Percentiles rank a stretch among this genome's conserved stretches.
phyloP scores from a whole-genome alignment of 306 rosid species.

The Senna tora region DNA sequence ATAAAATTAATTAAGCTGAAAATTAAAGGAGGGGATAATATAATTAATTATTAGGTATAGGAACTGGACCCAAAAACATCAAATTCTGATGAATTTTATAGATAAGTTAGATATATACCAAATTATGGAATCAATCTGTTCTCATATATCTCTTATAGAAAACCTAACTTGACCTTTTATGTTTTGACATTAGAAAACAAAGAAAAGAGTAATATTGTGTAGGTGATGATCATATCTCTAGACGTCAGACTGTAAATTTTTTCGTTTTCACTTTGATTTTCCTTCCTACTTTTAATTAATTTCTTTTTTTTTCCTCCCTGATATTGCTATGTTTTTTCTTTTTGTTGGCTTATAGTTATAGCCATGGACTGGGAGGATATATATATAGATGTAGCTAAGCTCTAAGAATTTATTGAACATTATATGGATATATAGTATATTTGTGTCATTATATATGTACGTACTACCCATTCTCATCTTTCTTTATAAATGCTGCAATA shows the following conservation, averaged over 20 bases:
- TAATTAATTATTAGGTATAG: no score
- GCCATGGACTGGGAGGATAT: neutral
- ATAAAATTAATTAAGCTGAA: no score
- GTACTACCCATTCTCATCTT: neutral
- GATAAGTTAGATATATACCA: neutral
- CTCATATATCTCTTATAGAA: neutral
- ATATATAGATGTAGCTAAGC: neutral
- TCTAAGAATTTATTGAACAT: neutral
- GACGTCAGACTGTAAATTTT: neutral
- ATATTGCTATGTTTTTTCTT: neutral
- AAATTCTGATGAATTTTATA: neutral
- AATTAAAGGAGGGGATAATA: no score
- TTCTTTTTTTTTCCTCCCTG: neutral
- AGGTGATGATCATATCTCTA: neutral
- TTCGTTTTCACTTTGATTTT: neutral
- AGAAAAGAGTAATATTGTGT: neutral
- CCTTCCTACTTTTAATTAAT: neutral
- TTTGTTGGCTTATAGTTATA: neutral
- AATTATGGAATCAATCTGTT: neutral
- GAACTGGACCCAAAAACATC: no score
- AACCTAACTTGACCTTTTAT: slow-evolving; percentile 24
- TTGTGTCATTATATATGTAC: no score
- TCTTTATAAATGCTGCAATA: neutral
- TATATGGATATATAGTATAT: neutral
- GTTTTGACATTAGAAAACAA: neutral